Evolutionary conservation across 805 yeast genomes (phyloP).

Genomic region (Myxozyma neotropica): DNA sequence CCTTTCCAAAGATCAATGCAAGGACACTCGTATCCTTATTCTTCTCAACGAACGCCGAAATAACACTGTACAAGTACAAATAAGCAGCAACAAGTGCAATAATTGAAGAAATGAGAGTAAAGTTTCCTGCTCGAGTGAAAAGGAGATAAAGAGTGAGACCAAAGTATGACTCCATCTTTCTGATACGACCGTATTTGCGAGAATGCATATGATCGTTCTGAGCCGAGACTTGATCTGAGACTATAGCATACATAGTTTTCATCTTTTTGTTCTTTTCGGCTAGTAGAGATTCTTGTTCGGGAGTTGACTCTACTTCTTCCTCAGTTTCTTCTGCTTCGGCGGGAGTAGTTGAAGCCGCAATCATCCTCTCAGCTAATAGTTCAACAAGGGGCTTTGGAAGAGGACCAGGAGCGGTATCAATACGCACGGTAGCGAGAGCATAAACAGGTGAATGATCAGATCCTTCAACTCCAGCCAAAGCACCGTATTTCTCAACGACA

Average conservation of each 20-base stretch:
- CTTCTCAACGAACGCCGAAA: constrained; percentile 8
- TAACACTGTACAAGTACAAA: constrained; percentile 1
- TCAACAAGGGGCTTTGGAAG: constrained; percentile 9
- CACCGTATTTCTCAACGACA: constrained; percentile 50
- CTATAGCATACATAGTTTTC: constrained; percentile 8
- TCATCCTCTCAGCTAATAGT: constrained; percentile 10
- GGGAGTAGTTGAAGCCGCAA: constrained; percentile 12
- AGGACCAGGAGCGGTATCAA: constrained; percentile 9
- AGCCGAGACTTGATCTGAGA: constrained; percentile 21
- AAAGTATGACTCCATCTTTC: constrained; percentile 2
- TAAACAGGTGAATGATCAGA: constrained; percentile 87
- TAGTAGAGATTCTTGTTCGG: not conserved
- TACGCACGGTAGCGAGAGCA: constrained; percentile 54
- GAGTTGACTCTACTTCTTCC: not conserved
- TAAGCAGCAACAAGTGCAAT: constrained; percentile 13
- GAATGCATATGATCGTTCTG: constrained; percentile 27
- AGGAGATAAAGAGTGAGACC: constrained; percentile 16
- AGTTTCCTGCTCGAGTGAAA: constrained; percentile 15
- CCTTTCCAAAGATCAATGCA: constrained; percentile 17
- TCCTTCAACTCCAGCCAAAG: constrained; percentile 48
- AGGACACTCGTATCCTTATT: constrained; percentile 17
- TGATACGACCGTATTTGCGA: constrained; percentile 16
- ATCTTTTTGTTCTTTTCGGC: not conserved
- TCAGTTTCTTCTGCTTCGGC: constrained; percentile 5
- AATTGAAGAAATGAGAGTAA: constrained; percentile 9